These are phyloP conservation scores for Aspergillus pseudoviridinutans DNA, from an alignment of 2,329 filamentous ascomycete genomes.

Conservation along the genomic window DNA sequence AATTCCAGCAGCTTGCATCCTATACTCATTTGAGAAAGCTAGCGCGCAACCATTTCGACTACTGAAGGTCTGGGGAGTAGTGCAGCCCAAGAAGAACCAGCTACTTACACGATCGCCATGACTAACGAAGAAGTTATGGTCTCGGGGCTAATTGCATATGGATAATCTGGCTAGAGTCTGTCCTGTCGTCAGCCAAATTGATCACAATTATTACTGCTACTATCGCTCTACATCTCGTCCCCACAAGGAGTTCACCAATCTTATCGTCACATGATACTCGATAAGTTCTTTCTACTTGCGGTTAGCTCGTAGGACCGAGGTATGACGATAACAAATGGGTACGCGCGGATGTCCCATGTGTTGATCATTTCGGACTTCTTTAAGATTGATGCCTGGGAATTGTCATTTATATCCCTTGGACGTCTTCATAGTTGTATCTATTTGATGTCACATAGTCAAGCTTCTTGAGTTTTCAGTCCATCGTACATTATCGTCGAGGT, in stretches of 20 bases:
- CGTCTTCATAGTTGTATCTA: background rate
- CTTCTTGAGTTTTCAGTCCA: background rate
- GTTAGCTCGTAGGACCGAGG: background rate
- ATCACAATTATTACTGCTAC: background rate
- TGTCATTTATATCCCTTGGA: background rate
- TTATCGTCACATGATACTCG: background rate
- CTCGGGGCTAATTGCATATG: background rate
- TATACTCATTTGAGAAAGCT: background rate
- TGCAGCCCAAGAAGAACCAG: background rate
- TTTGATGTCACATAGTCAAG: background rate
- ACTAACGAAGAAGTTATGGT: background rate
- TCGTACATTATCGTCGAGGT: background rate
- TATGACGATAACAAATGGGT: background rate
- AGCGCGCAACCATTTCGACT: background rate
- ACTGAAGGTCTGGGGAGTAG: background rate
- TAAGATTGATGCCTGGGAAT: too few species aligned
- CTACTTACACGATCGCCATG: background rate
- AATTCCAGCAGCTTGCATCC: background rate
- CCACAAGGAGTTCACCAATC: background rate
- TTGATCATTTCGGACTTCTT: background rate
- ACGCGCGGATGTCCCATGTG: background rate
- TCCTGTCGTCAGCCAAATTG: background rate
- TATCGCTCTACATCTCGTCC: background rate
- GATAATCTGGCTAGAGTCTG: background rate
- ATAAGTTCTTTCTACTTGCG: background rate